A percentile compares a stretch with the other conserved stretches of the same genome.
Evolutionary conservation across 441 rosid genomes (phyloP).

Genomic region (Metrosideros polymorpha): DNA sequence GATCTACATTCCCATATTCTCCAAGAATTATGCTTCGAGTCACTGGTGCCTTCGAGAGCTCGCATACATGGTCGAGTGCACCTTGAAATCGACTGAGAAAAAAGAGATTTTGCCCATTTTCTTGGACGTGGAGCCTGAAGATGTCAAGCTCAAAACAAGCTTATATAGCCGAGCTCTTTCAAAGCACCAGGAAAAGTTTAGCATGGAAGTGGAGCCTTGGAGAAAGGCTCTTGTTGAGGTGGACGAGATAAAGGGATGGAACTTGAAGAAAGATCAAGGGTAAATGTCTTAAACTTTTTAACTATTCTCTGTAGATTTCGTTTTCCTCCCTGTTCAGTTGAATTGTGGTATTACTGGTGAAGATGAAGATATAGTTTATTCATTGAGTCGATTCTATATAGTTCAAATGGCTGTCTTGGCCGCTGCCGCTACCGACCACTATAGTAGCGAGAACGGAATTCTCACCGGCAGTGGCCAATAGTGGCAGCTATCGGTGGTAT

Average conservation of each 20-base stretch:
- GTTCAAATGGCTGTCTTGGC: no score
- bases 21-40: background rate
- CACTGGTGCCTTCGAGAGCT: background rate
- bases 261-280: background rate
- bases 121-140: background rate
- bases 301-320: background rate
- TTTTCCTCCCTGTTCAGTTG: background rate
- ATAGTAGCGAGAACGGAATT: no score
- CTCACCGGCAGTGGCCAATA: no score
- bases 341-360: background rate
- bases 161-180: background rate
- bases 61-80: background rate
- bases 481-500: no score
- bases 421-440: no score
- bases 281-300: background rate
- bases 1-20: background rate
- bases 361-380: accelerated
- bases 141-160: background rate
- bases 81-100: background rate
- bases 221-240: background rate
- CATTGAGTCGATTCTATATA: background rate
- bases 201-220: background rate
- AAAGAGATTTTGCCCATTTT: background rate
- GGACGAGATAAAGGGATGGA: background rate
- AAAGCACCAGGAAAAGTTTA: background rate